Percentiles rank a stretch among this genome's conserved stretches.
Conservation (phyloP, 768 basidiomycete species). For the Pleurotus citrinopileatus region DNA sequence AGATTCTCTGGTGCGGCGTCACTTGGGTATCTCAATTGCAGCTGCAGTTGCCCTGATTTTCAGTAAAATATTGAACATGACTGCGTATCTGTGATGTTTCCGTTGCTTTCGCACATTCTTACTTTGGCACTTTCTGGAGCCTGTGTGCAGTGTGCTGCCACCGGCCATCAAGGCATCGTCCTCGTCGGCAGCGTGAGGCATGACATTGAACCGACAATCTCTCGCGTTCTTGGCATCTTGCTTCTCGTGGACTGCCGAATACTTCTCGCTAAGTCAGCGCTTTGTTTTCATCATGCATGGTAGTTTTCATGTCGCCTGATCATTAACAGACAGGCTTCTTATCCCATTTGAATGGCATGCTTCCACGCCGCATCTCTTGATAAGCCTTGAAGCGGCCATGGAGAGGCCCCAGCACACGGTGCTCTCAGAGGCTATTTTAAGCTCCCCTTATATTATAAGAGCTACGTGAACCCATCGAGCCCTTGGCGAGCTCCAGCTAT, state of each 20-base stretch:
- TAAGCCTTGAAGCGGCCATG: slow-evolving; percentile 7
- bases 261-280: background rate
- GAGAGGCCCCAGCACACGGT: background rate
- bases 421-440: slow-evolving; percentile 6
- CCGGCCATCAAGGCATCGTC: too few relatives aligned
- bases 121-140: too few relatives aligned
- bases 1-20: too few relatives aligned
- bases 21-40: too few relatives aligned
- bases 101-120: too few relatives aligned
- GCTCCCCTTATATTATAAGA: background rate
- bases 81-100: too few relatives aligned
- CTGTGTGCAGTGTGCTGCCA: too few relatives aligned
- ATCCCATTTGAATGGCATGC: background rate
- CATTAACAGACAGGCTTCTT: slow-evolving; percentile 7
- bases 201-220: slow-evolving; percentile 3
- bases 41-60: too few relatives aligned
- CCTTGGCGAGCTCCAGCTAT: background rate
- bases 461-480: background rate
- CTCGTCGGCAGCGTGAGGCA: too few relatives aligned
- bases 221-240: slow-evolving; percentile 1
- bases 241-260: background rate
- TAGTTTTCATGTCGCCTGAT: slow-evolving; percentile 1
- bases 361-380: slow-evolving; percentile 6
- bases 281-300: background rate
- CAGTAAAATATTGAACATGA: too few relatives aligned